Evolutionary conservation across 345 rosid species (phyloP), one percentile per base, ranked within the genome.

Genomic region (Salix viminalis): DNA sequence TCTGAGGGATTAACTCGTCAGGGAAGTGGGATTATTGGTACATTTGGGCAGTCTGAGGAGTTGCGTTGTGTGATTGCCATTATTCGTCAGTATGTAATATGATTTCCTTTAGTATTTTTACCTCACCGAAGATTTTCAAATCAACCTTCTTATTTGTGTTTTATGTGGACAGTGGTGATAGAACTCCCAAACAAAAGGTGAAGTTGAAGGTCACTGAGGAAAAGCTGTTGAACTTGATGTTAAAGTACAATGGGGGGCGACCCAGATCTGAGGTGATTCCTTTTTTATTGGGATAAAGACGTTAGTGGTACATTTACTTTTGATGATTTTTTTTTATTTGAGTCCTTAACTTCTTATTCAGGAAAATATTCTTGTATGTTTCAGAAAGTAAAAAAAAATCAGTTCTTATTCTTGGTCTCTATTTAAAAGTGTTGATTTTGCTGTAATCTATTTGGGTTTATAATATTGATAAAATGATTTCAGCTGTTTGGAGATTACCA

Each of bases 181-280:
- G 99, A 89, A 96, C 99, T 82, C 97, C 99, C 78, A 96, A 96
- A 87, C 99, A 96, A 86, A 96, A 96, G 88, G 99, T 96, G 70
- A 96, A 96, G 87, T 84, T 96, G 85, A 96, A 88, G 85, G 97
- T 96, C 73, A 94, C 99, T 4, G 99, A 96, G 87, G 98, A 96
- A 83, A 96, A 91, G 67, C 89, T 96, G 72, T 83, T 96, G 77
- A 96, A 91, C 79, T 90, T 96, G 86, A 94, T 96, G 98, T 84
- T 91, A 74, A 96, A 96, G 84, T 96, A 96, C 85, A 94, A 96
- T 79, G 99, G 99, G 64, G 97, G 99, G 54, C 91, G 90, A 52
- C 96, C 98, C 60, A 88, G 97, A 85, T 83, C 88, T 52, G 99
- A 96, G 92, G 99, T 96, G 75, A 77, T 58, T 76, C 52, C 68